These are phyloP conservation scores for Symbiotaphrina buchneri DNA, from an alignment of 495 filamentous ascomycete genomes.

Conservation along the genomic window DNA sequence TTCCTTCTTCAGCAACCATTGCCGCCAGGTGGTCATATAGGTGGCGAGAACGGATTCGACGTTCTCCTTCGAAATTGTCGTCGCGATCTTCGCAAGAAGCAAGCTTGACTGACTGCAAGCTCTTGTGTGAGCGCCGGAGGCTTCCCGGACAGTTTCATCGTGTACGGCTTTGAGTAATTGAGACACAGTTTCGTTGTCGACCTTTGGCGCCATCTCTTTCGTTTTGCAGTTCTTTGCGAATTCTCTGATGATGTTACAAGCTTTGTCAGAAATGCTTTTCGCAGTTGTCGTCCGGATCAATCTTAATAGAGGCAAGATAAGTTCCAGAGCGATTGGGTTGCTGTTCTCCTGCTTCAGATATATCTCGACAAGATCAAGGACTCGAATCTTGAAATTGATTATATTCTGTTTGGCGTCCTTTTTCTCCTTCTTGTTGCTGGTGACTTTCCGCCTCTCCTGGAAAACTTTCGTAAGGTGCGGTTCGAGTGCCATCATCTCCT, in stretches of 20 bases:
- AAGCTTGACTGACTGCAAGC: conserved; percentile 41
- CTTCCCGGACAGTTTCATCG: conserved; percentile 41
- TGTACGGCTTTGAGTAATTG: conserved; percentile 43
- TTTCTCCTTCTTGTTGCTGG: conserved; percentile 31
- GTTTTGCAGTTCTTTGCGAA: conserved; percentile 50
- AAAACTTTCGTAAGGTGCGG: conserved; percentile 64
- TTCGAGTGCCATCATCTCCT: conserved; percentile 85
- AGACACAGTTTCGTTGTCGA: not conserved
- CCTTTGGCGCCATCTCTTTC: conserved; percentile 16
- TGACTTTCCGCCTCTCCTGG: conserved; percentile 34
- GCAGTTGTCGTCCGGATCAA: conserved; percentile 36
- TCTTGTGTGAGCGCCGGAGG: conserved; percentile 26
- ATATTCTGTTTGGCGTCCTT: conserved; percentile 77
- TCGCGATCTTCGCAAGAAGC: conserved; percentile 35
- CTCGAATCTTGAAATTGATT: conserved; percentile 82
- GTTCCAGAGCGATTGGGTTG: conserved; percentile 36
- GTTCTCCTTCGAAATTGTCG: conserved; percentile 22
- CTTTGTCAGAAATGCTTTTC: conserved; percentile 53
- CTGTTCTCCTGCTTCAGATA: conserved; percentile 61
- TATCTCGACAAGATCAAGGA: conserved; percentile 70
- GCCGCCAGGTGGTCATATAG: conserved; percentile 31
- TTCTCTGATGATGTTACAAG: conserved; percentile 38
- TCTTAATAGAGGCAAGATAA: conserved; percentile 42
- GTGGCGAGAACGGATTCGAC: conserved; percentile 26
- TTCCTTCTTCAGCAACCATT: conserved; percentile 29